A percentile compares a stretch with the other conserved stretches of the same genome.
These are phyloP conservation scores for Gymnopilus dilepis DNA, from an alignment of 768 basidiomycete species.

Conservation along the genomic window DNA sequence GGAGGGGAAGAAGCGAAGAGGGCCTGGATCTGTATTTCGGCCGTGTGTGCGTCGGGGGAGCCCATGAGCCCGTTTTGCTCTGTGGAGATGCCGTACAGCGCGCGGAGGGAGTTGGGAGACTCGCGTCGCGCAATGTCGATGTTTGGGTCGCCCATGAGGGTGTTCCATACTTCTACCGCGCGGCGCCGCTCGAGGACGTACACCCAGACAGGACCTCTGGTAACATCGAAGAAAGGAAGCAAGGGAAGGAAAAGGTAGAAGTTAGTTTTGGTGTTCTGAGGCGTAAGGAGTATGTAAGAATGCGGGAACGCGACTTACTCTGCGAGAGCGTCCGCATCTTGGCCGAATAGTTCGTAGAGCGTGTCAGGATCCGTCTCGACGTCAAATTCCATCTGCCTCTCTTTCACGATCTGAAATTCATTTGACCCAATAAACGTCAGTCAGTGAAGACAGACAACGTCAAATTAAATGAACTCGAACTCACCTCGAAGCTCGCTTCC, in stretches of 20 bases:
- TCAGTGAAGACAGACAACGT: neutral
- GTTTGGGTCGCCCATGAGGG: conserved; percentile 75
- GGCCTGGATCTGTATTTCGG: conserved; percentile 78
- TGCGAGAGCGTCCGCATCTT: conserved; percentile 72
- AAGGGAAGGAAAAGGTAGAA: conserved; percentile 9
- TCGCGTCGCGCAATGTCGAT: conserved; percentile 58
- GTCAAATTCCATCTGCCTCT: conserved; percentile 89
- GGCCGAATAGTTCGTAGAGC: conserved; percentile 79
- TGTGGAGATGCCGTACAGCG: conserved; percentile 61
- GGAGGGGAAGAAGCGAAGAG: conserved; percentile 86
- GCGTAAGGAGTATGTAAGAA: conserved; percentile 6
- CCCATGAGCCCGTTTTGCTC: conserved; percentile 76
- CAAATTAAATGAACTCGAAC: conserved; percentile 28
- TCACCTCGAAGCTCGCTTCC: conserved; percentile 83
- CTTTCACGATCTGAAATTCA: conserved; percentile 69
- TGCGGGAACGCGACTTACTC: conserved; percentile 59
- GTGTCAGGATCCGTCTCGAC: conserved; percentile 82
- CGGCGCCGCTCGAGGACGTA: conserved; percentile 86
- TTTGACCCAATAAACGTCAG: neutral
- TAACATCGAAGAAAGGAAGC: conserved; percentile 10
- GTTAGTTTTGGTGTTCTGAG: conserved; percentile 10
- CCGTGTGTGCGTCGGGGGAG: conserved; percentile 65
- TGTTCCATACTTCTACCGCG: conserved; percentile 80
- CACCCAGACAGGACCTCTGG: conserved; percentile 88
- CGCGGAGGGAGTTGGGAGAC: conserved; percentile 72